A percentile compares a stretch with the other conserved stretches of the same genome.
Conservation (phyloP, 257 asterid species). For the Solanum verrucosum region DNA sequence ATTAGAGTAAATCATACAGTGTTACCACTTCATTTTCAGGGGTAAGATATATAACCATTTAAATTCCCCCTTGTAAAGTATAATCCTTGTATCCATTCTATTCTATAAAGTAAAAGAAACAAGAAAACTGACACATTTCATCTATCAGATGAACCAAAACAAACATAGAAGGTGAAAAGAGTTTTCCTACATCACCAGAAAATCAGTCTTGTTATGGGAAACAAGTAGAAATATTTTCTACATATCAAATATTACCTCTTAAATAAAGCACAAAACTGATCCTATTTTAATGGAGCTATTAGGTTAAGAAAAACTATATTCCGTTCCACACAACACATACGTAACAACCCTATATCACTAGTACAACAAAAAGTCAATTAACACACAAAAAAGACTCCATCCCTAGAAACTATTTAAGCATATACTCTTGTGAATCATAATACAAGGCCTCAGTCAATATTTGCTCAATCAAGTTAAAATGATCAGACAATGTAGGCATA, state of each 20-base stretch:
- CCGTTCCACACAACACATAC: neutral
- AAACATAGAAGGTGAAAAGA: neutral
- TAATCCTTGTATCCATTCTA: neutral
- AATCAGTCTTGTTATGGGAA: neutral
- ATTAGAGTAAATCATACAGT: neutral
- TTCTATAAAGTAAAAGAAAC: neutral
- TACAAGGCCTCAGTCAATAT: neutral
- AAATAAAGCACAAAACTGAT: neutral
- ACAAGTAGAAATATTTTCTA: neutral
- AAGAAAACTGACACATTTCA: neutral
- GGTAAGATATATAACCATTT: neutral
- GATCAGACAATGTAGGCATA: conserved; percentile 2
- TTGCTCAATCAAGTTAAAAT: neutral
- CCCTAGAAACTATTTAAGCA: neutral
- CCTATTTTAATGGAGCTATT: neutral
- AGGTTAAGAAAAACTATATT: neutral
- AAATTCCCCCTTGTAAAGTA: neutral
- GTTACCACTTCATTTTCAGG: neutral
- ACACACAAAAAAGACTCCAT: neutral
- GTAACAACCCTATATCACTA: neutral
- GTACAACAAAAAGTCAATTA: neutral
- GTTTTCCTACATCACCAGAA: neutral
- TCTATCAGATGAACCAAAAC: neutral
- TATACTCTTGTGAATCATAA: neutral
- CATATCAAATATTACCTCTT: neutral